phyloP scores from a whole-genome alignment of 2,329 filamentous ascomycete species.

The Pseudonectria foliicola region DNA sequence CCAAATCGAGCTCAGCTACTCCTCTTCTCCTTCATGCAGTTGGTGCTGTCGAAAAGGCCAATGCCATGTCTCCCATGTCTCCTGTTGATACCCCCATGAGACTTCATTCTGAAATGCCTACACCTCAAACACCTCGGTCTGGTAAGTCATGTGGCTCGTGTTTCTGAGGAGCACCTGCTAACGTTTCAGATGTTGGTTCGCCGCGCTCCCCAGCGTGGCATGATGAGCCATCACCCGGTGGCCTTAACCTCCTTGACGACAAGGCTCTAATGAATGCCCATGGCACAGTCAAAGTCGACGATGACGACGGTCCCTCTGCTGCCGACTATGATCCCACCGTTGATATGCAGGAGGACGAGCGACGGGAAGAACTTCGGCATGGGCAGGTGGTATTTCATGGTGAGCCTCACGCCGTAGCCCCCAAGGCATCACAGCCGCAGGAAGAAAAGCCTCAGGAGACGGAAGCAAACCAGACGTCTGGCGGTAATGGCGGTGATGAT shows the following conservation, averaged over 20 bases:
- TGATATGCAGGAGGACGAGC: constrained; percentile 80
- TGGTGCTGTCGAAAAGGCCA: constrained; percentile 51
- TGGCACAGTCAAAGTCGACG: constrained; percentile 32
- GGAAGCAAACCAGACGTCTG: constrained; percentile 3
- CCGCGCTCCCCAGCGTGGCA: constrained; percentile 38
- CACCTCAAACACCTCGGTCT: constrained; percentile 40
- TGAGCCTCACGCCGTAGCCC: constrained; percentile 27
- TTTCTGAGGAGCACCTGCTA: constrained; percentile 10
- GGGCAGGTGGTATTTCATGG: constrained; percentile 47
- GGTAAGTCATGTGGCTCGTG: constrained; percentile 29
- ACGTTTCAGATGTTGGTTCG: constrained; percentile 31
- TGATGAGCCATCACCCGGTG: constrained; percentile 49
- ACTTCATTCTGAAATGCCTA: constrained; percentile 26
- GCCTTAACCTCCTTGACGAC: constrained; percentile 59
- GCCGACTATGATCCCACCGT: constrained; percentile 86
- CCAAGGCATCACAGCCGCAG: constrained; percentile 16
- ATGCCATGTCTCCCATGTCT: constrained; percentile 46
- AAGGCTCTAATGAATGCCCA: constrained; percentile 59
- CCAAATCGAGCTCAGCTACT: constrained; percentile 69
- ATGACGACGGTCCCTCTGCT: constrained; percentile 74
- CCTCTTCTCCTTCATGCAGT: constrained; percentile 71
- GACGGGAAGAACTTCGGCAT: constrained; percentile 59
- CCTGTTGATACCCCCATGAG: constrained; percentile 35
- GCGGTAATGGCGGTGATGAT: constrained; percentile 49
- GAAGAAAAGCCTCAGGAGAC: constrained; percentile 21